These are phyloP conservation scores for Pichia heedii DNA, from an alignment of 805 yeast genomes.

Conservation along the genomic window DNA sequence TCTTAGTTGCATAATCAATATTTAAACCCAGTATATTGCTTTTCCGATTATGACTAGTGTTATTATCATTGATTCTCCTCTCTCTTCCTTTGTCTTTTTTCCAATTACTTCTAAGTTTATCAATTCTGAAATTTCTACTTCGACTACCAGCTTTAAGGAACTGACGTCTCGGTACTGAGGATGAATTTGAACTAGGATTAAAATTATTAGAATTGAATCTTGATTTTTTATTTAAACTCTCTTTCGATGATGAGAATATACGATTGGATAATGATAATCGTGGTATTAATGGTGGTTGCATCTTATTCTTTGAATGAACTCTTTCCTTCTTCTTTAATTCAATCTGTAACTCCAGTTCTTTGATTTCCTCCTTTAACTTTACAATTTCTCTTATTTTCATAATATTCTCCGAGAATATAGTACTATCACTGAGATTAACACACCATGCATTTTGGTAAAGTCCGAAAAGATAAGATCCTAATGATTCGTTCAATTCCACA, in stretches of 20 bases:
- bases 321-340: too few relatives aligned
- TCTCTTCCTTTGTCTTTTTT: background rate
- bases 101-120: too few relatives aligned
- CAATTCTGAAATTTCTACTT: background rate
- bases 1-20: constrained; percentile 8
- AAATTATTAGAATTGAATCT: too few relatives aligned
- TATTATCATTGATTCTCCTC: background rate
- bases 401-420: constrained; percentile 16
- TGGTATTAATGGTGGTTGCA: too few relatives aligned
- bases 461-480: constrained; percentile 66
- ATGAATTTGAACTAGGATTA: background rate
- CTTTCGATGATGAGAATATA: too few relatives aligned
- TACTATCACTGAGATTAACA: constrained; percentile 48
- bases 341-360: constrained; percentile 8
- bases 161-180: background rate
- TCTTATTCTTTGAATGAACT: too few relatives aligned
- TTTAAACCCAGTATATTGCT: constrained; percentile 1
- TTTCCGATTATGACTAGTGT: background rate
- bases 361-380: constrained; percentile 10
- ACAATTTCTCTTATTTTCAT: constrained; percentile 15
- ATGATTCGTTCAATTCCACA: constrained; percentile 63
- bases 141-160: constrained; percentile 6
- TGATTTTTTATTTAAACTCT: too few relatives aligned
- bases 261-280: too few relatives aligned
- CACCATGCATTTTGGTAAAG: constrained; percentile 83